Conservation (phyloP, 78 protist genomes). For the Dictyostelium capitatum region DNA sequence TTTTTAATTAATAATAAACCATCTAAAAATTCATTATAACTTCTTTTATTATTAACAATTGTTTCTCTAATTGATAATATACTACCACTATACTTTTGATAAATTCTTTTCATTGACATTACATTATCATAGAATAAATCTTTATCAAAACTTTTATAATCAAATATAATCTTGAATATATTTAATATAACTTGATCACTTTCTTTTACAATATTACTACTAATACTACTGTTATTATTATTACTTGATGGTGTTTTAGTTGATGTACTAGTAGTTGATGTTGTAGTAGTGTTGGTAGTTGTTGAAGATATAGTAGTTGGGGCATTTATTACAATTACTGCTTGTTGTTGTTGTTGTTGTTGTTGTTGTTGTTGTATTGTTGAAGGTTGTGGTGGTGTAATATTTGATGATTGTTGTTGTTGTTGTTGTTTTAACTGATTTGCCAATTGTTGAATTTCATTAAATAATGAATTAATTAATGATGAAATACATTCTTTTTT, state of each 20-base stretch:
- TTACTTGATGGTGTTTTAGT: too few species aligned
- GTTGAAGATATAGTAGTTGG: too few species aligned
- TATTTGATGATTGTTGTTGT: not conserved
- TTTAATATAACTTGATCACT: slow-evolving; percentile 4
- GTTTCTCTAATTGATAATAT: not conserved
- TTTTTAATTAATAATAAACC: not conserved
- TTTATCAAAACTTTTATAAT: slow-evolving; percentile 1
- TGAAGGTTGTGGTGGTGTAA: not conserved
- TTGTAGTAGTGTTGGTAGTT: too few species aligned
- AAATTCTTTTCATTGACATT: not conserved
- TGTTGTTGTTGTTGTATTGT: not conserved
- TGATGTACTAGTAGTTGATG: not conserved
- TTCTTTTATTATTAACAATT: not conserved
- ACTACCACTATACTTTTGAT: slow-evolving; percentile 9
- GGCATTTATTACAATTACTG: too few species aligned
- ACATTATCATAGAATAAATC: slow-evolving; percentile 2
- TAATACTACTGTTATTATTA: too few species aligned
- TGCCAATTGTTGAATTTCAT: not conserved
- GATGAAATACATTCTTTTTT: not conserved
- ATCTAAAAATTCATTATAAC: not conserved
- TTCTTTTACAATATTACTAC: not conserved
- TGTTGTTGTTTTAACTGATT: not conserved
- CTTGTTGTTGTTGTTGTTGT: not conserved
- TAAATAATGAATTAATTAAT: not conserved
- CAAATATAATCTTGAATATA: slow-evolving; percentile 11